Conservation (phyloP, 2,329 filamentous ascomycete genomes). For the Penicillium decumbens region DNA sequence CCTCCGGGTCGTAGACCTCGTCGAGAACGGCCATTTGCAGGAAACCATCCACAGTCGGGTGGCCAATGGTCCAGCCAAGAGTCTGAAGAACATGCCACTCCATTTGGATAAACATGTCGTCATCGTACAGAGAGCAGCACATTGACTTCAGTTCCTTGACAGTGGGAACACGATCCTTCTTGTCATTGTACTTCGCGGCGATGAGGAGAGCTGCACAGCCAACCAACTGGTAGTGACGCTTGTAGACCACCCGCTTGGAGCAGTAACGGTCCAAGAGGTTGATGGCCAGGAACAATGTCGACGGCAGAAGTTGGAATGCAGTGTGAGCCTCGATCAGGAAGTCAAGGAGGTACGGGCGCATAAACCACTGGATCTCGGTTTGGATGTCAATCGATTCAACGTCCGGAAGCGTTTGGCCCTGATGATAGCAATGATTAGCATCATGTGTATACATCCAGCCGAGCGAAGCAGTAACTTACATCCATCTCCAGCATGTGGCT, state of each 20-base stretch:
- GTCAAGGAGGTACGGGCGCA: constrained; percentile 96
- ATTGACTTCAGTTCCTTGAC: constrained; percentile 97
- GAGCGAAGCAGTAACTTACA: constrained; percentile 39
- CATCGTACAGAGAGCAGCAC: constrained; percentile 97
- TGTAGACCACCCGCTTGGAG: constrained; percentile 95
- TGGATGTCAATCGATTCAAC: constrained; percentile 98
- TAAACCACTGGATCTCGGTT: constrained; percentile 99
- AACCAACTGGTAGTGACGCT: constrained; percentile 97
- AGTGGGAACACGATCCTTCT: constrained; percentile 97
- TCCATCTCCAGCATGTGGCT: constrained; percentile 96
- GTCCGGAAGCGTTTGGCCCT: constrained; percentile 85
- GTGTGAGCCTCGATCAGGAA: constrained; percentile 96
- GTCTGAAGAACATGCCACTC: constrained; percentile 99
- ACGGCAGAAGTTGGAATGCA: constrained; percentile 86
- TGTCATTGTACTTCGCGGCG: constrained; percentile 96
- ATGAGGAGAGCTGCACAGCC: constrained; percentile 94
- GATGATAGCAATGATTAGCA: constrained; percentile 25
- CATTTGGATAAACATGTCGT: constrained; percentile 99
- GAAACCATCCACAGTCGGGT: constrained; percentile 93
- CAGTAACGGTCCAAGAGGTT: constrained; percentile 98
- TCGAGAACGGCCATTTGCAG: constrained; percentile 81
- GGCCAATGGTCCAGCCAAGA: constrained; percentile 90
- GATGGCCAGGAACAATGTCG: constrained; percentile 92
- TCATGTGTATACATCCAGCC: background rate
- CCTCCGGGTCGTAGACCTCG: constrained; percentile 69